A percentile compares a stretch with the other conserved stretches of the same genome.
These are phyloP conservation scores for Saccharum officinarum DNA, from an alignment of 176 grass and related monocot genomes.

Conservation along the genomic window DNA sequence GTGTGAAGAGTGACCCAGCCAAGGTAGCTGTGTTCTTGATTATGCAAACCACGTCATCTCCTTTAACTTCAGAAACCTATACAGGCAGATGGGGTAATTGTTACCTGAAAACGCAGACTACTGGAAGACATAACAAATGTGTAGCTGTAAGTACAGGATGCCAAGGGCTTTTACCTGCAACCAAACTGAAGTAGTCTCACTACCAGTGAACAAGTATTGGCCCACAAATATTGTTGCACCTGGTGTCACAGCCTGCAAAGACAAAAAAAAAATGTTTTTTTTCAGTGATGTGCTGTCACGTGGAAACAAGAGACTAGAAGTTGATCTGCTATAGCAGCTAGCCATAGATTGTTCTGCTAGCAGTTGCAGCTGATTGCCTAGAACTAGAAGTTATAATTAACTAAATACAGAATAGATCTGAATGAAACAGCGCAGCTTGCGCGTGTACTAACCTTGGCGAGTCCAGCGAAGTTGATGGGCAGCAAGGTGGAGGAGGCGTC, in stretches of 20 bases:
- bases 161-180: conserved; percentile 58
- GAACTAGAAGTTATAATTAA: not conserved
- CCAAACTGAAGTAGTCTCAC: conserved; percentile 99
- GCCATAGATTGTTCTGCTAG: not conserved
- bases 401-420: conserved; percentile 23
- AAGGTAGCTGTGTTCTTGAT: conserved; percentile 95
- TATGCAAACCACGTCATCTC: conserved; percentile 86
- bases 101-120: not conserved
- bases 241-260: conserved; percentile 73
- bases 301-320: not conserved
- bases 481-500: conserved; percentile 74
- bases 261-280: not conserved
- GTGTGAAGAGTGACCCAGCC: conserved; percentile 82
- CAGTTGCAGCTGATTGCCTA: not conserved
- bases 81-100: conserved; percentile 22
- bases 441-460: conserved; percentile 57
- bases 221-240: conserved; percentile 96
- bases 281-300: not conserved
- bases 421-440: not conserved
- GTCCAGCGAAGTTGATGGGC: conserved; percentile 89
- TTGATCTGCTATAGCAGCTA: not conserved
- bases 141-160: not conserved
- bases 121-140: not conserved
- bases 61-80: conserved; percentile 91
- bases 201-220: conserved; percentile 98